Conservation (phyloP, 2,329 filamentous ascomycete species). For the Colletotrichum siamense region DNA sequence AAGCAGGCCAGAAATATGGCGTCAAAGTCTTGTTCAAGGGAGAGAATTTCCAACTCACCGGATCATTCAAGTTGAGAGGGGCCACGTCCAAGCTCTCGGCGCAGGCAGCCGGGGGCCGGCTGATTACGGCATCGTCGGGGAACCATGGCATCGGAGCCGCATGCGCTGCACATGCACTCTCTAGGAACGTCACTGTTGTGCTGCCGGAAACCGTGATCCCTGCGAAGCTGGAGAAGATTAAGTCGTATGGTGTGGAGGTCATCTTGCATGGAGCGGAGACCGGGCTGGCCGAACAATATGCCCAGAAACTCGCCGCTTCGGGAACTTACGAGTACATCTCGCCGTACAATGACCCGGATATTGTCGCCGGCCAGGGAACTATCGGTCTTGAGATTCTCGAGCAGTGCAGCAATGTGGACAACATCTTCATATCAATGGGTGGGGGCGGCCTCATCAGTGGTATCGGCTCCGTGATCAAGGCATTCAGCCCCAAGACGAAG, state of each 20-base stretch:
- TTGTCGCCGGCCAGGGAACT: slow-evolving; percentile 25
- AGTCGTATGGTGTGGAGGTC: slow-evolving; percentile 23
- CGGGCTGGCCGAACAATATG: slow-evolving; percentile 27
- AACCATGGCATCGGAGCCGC: slow-evolving; percentile 28
- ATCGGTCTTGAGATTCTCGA: slow-evolving; percentile 28
- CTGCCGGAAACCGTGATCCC: slow-evolving; percentile 25
- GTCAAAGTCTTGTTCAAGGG: slow-evolving; percentile 28
- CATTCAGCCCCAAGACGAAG: slow-evolving; percentile 24
- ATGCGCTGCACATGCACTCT: slow-evolving; percentile 15
- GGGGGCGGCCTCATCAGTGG: slow-evolving; percentile 28
- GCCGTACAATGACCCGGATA: slow-evolving; percentile 27
- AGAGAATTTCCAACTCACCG: slow-evolving; percentile 30
- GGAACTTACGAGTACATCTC: slow-evolving; percentile 27
- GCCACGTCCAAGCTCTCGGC: slow-evolving; percentile 30
- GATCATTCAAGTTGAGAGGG: slow-evolving; percentile 31
- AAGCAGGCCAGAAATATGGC: neutral
- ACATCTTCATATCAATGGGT: slow-evolving; percentile 28
- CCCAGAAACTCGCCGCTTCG: slow-evolving; percentile 25
- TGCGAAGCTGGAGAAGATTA: slow-evolving; percentile 26
- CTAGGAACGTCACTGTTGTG: slow-evolving; percentile 22
- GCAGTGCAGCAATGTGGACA: slow-evolving; percentile 25
- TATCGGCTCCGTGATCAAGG: slow-evolving; percentile 28
- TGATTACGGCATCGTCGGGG: slow-evolving; percentile 28
- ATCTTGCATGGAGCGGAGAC: slow-evolving; percentile 27
- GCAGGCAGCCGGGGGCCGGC: neutral